Evolutionary conservation across 176 grass and related monocot species (phyloP).

Genomic region (Thalia dealbata): DNA sequence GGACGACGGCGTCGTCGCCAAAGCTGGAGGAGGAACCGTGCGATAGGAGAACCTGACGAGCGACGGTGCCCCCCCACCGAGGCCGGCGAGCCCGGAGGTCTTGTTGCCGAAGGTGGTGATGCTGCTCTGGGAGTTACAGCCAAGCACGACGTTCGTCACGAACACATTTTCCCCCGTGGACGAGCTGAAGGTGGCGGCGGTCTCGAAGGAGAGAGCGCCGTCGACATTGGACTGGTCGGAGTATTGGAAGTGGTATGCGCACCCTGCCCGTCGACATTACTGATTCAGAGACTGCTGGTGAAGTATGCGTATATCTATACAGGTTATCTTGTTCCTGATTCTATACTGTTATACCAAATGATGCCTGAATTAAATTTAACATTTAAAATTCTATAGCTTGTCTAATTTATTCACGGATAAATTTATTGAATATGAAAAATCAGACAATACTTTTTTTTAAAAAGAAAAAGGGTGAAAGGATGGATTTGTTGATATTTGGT

Average conservation of each 20-base stretch:
- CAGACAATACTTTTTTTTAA: no score
- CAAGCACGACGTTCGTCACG: neutral
- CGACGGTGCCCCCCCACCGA: neutral
- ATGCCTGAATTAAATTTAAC: no score
- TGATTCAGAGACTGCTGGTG: neutral
- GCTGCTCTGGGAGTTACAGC: neutral
- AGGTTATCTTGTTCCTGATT: no score
- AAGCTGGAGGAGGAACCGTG: neutral
- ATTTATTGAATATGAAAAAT: no score
- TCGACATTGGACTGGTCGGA: neutral
- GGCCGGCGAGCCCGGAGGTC: constrained; percentile 6
- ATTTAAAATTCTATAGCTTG: no score
- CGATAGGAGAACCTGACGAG: constrained; percentile 17
- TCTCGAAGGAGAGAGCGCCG: constrained; percentile 6
- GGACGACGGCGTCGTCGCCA: neutral
- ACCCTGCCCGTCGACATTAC: neutral
- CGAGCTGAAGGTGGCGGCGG: constrained; percentile 8
- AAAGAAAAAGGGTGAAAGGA: no score
- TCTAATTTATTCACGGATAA: no score
- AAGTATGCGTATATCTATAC: no score
- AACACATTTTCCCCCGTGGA: no score
- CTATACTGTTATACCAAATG: constrained; percentile 8
- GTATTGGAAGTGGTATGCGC: neutral
- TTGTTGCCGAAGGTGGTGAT: neutral
- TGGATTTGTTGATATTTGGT: no score